phyloP scores from a whole-genome alignment of 23 red algal genomes.

The Agarophyton chilense region DNA sequence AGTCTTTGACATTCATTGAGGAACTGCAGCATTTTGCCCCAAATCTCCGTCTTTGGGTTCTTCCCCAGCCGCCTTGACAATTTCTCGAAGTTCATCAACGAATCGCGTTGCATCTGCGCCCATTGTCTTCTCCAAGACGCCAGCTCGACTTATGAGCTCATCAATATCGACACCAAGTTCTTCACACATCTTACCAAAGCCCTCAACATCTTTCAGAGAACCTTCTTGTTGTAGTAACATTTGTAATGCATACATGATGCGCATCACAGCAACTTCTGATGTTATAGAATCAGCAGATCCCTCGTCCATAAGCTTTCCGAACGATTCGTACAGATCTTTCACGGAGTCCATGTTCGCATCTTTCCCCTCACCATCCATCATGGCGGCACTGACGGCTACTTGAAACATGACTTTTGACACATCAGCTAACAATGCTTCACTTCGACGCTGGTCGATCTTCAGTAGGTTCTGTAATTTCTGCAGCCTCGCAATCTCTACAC shows the following conservation, averaged over 20 bases:
- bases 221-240: constrained; percentile 74
- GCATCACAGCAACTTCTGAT: constrained; percentile 89
- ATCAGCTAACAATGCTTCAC: constrained; percentile 67
- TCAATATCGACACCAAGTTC: constrained; percentile 84
- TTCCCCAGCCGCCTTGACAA: constrained; percentile 22
- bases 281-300: constrained; percentile 70
- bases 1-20: not conserved
- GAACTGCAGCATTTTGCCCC: not conserved
- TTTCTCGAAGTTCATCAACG: constrained; percentile 67
- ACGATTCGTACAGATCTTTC: constrained; percentile 65
- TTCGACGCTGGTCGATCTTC: constrained; percentile 28
- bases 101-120: constrained; percentile 86
- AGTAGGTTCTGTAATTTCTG: constrained; percentile 62
- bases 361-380: constrained; percentile 73
- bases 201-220: constrained; percentile 60
- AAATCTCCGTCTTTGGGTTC: not conserved
- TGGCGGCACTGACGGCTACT: constrained; percentile 76
- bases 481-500: constrained; percentile 52
- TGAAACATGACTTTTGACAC: constrained; percentile 90
- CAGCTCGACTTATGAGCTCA: constrained; percentile 73
- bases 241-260: constrained; percentile 83
- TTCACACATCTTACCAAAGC: constrained; percentile 78
- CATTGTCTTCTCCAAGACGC: constrained; percentile 66
- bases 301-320: constrained; percentile 71
- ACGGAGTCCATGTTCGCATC: constrained; percentile 57